Evolutionary conservation across 106 monocot species (phyloP), one percentile per base, ranked within the genome.

Genomic region (Cymbidium sinense): DNA sequence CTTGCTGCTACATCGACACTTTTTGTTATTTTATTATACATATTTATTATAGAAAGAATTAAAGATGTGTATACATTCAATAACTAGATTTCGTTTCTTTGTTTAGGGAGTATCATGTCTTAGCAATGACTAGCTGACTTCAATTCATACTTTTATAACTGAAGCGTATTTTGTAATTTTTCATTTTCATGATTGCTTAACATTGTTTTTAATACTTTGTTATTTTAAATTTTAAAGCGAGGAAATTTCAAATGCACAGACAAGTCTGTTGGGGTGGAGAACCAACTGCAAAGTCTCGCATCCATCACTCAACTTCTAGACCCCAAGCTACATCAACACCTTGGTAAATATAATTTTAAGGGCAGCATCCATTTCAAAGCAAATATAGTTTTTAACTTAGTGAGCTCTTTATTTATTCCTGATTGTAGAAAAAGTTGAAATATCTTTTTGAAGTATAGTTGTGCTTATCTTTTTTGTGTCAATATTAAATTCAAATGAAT

Each of bases 211-310:
- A 83, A 70, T 81, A 74, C 15, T 25, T 73, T 85, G 39, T 80
- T 64, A 65, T 84, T 89, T 90, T 74, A 86, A 89, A 77, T 70
- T 87, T 82, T 86, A 70, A 90, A 95, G 95, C 89, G 95, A 85
- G 95, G 86, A 85, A 95, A 95, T 85, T 95, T 95, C 83, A 95
- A 88, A 92, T 95, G 95, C 89, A 90, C 92, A 34, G 92, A 95
- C 61, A 88, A 83, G 64, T 92, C 90, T 54, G 88, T 95, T 70
- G 95, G 95, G 23, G 95, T 95, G 11, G 95, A 90, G 85, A 88
- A 89, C 81, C 95, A 95, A 84, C 88, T 95, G 36, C 91, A 92
- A 47, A 88, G 80, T 77, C 81, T 95, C 35, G 95, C 95, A 75
- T 90, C 92, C 35, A 91, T 95, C 23, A 95, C 88, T 76, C 92